Base-by-base conservation (phyloP, 2,329 filamentous ascomycete species). In the Talaromyces atroroseus region DNA sequence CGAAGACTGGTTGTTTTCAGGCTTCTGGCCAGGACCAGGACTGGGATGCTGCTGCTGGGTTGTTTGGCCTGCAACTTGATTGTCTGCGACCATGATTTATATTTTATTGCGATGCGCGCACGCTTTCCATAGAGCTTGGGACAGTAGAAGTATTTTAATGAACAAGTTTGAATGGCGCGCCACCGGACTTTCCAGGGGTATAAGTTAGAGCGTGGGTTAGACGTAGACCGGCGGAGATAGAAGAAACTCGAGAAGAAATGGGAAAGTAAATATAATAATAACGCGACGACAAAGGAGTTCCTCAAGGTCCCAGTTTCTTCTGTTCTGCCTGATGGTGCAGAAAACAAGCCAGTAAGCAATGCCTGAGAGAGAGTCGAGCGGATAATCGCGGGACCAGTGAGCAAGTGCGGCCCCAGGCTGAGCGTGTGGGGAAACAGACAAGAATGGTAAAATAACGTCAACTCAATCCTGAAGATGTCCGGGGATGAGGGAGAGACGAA, bases 11-110 rank as follows among this genome's bases (percentile, higher is more conserved):
- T 54, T 49, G 34, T 24, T 40, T 18, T 23, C 52, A 36, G 40
- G 8, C 26, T 53, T 53, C 26, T 18, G 34, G 21, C 40, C 16
- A 18, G 8, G 44, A 44, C 38, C 24, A 21, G 38, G 44, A n/a
- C 52, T 47, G 14, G 48, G 38, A 18, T 54, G 45, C 45, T 51
- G 53, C 12, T 32, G 40, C 50, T 56, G 38, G 18, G 51, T 29
- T 18, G 20, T 26, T 46, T 51, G 47, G 7, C 34, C 46, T 49
- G 23, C 32, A 46, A 49, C 29, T 49, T 49, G 32, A 26, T 34
- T 49, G 23, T 49, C 45, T 54, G 52, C 36, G 24, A 26, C 45
- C 52, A 54, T 54, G 24, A 44, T 54, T 32, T 49, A 54, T 49
- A 18, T 44, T 49, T 32, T 54, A 54, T 44, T 42, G 52, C 52